Evolutionary conservation across 2,329 filamentous ascomycete species (phyloP).

Genomic region (Clarireedia paspali): DNA sequence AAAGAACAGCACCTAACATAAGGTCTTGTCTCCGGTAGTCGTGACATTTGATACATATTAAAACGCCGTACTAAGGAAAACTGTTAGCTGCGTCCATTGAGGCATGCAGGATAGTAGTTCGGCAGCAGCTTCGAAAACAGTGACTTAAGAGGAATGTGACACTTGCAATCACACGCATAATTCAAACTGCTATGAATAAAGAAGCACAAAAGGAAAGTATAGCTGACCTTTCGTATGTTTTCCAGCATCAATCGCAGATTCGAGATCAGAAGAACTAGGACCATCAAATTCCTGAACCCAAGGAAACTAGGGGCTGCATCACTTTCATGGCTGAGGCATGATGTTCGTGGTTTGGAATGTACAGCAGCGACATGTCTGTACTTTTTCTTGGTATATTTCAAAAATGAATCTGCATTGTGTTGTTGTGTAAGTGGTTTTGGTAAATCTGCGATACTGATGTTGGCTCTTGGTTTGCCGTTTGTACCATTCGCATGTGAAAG

Average conservation of each 20-base stretch:
- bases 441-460: slow-evolving; percentile 11
- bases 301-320: slow-evolving; percentile 70
- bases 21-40: slow-evolving; percentile 77
- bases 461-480: slow-evolving; percentile 4
- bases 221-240: slow-evolving; percentile 41
- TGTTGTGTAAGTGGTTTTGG: slow-evolving; percentile 21
- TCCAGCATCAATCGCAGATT: slow-evolving; percentile 93
- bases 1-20: slow-evolving; percentile 67
- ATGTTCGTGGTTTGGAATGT: slow-evolving; percentile 64
- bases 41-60: slow-evolving; percentile 87
- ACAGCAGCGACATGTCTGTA: slow-evolving; percentile 91
- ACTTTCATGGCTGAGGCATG: slow-evolving; percentile 81
- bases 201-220: not conserved
- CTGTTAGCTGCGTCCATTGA: slow-evolving; percentile 12
- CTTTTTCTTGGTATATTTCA: slow-evolving; percentile 43
- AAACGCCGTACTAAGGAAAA: slow-evolving; percentile 64
- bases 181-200: not conserved
- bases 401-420: slow-evolving; percentile 7
- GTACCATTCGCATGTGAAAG: slow-evolving; percentile 19
- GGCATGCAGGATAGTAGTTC: not conserved
- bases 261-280: slow-evolving; percentile 83
- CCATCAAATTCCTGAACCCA: slow-evolving; percentile 93
- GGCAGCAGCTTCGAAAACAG: no score
- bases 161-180: no score
- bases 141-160: no score